Evolutionary conservation across 805 yeast species (phyloP).

Genomic region (Saccharomyces eubayanus): DNA sequence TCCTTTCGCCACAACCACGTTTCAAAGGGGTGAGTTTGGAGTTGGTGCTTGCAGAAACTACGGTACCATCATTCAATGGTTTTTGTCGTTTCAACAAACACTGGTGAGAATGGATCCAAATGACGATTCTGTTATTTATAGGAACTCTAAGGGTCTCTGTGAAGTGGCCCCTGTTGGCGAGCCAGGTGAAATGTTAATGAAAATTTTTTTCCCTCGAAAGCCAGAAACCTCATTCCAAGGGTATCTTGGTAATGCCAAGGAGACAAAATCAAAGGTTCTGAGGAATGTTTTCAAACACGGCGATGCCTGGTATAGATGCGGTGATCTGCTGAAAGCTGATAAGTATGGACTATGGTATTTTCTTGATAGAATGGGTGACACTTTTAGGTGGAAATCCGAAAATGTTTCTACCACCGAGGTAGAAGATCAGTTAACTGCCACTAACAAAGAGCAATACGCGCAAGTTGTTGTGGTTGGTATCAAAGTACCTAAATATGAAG

Average conservation of each 20-base stretch:
- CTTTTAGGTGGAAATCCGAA: constrained; percentile 94
- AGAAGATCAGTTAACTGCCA: constrained; percentile 54
- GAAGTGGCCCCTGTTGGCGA: constrained; percentile 46
- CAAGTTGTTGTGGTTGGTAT: constrained; percentile 85
- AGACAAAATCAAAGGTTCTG: constrained; percentile 68
- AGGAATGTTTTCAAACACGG: constrained; percentile 72
- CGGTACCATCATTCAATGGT: constrained; percentile 49
- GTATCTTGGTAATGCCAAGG: constrained; percentile 69
- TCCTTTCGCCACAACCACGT: constrained; percentile 77
- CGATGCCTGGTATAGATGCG: constrained; percentile 86
- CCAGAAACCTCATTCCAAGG: constrained; percentile 82
- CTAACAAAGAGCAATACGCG: constrained; percentile 34
- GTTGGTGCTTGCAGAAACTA: constrained; percentile 83
- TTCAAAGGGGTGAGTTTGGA: constrained; percentile 71
- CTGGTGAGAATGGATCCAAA: constrained; percentile 73
- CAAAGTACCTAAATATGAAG: constrained; percentile 79
- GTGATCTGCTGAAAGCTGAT: constrained; percentile 71
- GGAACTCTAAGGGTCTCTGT: constrained; percentile 64
- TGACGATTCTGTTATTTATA: constrained; percentile 61
- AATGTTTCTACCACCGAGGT: constrained; percentile 92
- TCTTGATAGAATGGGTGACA: constrained; percentile 89
- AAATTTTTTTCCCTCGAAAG: constrained; percentile 52
- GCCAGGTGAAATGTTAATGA: constrained; percentile 85
- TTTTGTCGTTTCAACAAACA: constrained; percentile 46
- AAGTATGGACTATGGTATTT: constrained; percentile 64